Conservation (phyloP, 2,329 filamentous ascomycete species). For the Beauveria pseudobassiana region DNA sequence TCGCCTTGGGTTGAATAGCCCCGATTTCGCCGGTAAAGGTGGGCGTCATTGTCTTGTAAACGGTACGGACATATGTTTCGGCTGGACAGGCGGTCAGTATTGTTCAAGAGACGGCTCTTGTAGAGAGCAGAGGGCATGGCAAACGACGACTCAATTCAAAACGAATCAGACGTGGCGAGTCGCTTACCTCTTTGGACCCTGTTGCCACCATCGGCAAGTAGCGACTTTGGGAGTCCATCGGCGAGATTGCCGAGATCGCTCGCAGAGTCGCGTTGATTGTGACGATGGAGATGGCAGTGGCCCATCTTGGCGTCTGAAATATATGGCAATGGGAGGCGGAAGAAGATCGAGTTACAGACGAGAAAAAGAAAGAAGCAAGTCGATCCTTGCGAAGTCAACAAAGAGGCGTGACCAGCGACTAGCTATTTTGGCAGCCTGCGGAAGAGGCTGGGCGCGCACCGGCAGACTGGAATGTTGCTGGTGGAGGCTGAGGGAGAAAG, state of each 20-base stretch:
- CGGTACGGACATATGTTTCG: constrained; percentile 21
- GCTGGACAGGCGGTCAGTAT: background rate
- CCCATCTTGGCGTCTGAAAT: constrained; percentile 9
- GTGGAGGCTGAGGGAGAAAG: constrained; percentile 12
- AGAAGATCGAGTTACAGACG: background rate
- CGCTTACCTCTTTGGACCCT: constrained; percentile 1
- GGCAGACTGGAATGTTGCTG: constrained; percentile 10
- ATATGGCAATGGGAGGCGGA: background rate
- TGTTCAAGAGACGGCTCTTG: background rate
- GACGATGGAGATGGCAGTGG: constrained; percentile 8
- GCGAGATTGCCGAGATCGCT: background rate
- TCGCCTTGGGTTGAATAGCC: constrained; percentile 28
- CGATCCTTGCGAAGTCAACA: background rate
- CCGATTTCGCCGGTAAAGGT: constrained; percentile 35
- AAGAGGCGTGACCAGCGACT: background rate
- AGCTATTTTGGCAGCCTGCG: constrained; percentile 4
- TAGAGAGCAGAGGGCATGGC: background rate
- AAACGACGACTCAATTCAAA: background rate
- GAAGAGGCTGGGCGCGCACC: constrained; percentile 8
- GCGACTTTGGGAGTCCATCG: background rate
- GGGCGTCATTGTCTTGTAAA: constrained; percentile 34
- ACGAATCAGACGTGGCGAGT: background rate
- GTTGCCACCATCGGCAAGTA: background rate
- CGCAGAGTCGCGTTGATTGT: constrained; percentile 6
- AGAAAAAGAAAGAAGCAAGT: background rate